phyloP scores from a whole-genome alignment of 108 stramenopile genomes.

The Pseudonitzschia pungens region DNA sequence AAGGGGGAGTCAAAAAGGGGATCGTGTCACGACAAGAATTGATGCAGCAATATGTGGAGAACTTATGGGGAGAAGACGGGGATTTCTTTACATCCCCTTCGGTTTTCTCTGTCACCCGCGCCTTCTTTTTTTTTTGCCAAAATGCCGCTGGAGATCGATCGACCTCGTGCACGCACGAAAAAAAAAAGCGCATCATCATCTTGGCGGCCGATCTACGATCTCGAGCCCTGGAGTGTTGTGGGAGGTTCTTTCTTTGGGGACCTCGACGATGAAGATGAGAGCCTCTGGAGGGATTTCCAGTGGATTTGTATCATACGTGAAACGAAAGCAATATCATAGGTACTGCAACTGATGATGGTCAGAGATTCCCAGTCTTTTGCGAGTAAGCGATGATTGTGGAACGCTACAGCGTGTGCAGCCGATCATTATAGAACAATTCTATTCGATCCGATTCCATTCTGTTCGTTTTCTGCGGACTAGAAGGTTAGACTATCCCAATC shows the following conservation, averaged over 20 bases:
- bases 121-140: not conserved
- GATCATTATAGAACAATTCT: not conserved
- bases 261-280: not conserved
- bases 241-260: not conserved
- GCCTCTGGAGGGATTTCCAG: not conserved
- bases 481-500: not conserved
- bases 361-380: not conserved
- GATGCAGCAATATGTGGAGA: too few species aligned
- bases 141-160: not conserved
- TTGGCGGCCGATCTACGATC: not conserved
- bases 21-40: not conserved
- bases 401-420: not conserved
- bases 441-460: not conserved
- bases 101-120: constrained; percentile 1
- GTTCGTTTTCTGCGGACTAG: not conserved
- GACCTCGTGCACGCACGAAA: not conserved
- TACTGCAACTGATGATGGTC: not conserved
- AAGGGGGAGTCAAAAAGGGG: constrained; percentile 5
- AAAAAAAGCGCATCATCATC: not conserved
- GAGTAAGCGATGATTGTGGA: not conserved
- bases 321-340: not conserved
- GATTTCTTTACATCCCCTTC: not conserved
- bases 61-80: not conserved
- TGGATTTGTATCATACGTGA: not conserved
- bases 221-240: not conserved